Percentiles rank a stretch among this genome's conserved stretches.
Conservation (phyloP, 2,329 filamentous ascomycete genomes). For the Colletotrichum paranaense region DNA sequence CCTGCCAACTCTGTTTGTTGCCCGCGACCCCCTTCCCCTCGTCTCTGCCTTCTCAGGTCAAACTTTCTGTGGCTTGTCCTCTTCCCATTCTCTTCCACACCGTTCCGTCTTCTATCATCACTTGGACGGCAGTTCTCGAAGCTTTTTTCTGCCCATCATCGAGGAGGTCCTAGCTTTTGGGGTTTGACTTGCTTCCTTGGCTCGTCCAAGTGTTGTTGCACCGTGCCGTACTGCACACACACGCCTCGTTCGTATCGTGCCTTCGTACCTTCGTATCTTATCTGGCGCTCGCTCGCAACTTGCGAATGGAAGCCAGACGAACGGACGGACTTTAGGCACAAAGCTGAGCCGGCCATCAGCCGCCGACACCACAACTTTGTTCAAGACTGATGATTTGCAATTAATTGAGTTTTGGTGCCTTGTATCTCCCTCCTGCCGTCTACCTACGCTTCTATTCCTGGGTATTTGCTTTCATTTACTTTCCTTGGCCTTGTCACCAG, state of each 20-base stretch:
- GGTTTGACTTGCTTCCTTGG: not conserved
- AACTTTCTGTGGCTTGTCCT: not conserved
- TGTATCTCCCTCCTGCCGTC: not conserved
- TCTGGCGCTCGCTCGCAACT: not conserved
- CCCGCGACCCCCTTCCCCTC: not conserved
- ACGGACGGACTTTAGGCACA: not conserved
- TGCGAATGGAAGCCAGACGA: not conserved
- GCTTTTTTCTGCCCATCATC: constrained; percentile 25
- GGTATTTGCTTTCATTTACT: not conserved
- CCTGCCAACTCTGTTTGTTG: not conserved
- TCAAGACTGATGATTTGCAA: constrained; percentile 10
- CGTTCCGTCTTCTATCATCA: not conserved
- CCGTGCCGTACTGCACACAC: not conserved
- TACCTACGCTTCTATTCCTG: not conserved
- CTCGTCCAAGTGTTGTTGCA: not conserved
- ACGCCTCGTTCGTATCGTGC: not conserved
- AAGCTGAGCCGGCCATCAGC: not conserved
- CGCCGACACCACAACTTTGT: not conserved
- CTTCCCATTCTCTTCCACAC: not conserved
- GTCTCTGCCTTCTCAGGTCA: not conserved
- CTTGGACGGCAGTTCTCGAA: constrained; percentile 17
- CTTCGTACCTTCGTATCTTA: too few species aligned
- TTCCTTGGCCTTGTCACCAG: not conserved
- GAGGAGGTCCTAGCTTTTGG: not conserved
- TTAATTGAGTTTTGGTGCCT: not conserved